phyloP scores from a whole-genome alignment of 2,329 filamentous ascomycete species.

The Erysiphe neolycopersici region DNA sequence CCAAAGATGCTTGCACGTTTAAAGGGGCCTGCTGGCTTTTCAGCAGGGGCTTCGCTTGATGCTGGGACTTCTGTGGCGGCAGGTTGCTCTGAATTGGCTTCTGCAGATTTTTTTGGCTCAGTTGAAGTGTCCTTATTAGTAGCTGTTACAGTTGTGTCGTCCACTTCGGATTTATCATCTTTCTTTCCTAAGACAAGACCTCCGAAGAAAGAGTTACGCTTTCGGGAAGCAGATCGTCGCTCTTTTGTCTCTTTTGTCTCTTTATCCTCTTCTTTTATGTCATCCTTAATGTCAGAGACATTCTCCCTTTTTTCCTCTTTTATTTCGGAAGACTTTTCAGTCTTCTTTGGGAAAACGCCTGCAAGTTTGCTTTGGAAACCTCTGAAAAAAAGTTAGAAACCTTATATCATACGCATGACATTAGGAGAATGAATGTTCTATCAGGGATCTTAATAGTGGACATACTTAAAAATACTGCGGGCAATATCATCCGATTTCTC shows the following conservation, averaged over 20 bases:
- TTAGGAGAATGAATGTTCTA: too few species aligned
- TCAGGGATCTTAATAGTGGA: too few species aligned
- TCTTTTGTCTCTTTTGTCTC: conserved; percentile 31
- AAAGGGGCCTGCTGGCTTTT: conserved; percentile 11
- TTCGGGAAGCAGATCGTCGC: conserved; percentile 35
- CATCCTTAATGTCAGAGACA: conserved; percentile 15
- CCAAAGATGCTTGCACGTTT: conserved; percentile 14
- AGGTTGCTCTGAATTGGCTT: conserved; percentile 4
- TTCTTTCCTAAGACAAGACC: conserved; percentile 19
- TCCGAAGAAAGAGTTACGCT: conserved; percentile 38
- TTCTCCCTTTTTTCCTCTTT: conserved; percentile 10
- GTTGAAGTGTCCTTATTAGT: conserved; percentile 9
- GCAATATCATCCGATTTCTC: background rate
- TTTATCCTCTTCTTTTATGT: conserved; percentile 16
- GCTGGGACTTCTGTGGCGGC: conserved; percentile 13
- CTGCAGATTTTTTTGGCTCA: conserved; percentile 9
- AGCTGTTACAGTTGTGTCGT: conserved; percentile 7
- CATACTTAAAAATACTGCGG: background rate
- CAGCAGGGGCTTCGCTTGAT: conserved; percentile 6
- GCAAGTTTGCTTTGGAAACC: conserved; percentile 24
- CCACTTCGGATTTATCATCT: conserved; percentile 12
- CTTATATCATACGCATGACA: too few species aligned
- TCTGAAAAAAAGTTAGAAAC: conserved; percentile 21
- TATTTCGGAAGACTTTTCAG: conserved; percentile 25
- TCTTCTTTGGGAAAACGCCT: conserved; percentile 53